Conservation (phyloP, 345 rosid species). For the Hibiscus trionum region DNA sequence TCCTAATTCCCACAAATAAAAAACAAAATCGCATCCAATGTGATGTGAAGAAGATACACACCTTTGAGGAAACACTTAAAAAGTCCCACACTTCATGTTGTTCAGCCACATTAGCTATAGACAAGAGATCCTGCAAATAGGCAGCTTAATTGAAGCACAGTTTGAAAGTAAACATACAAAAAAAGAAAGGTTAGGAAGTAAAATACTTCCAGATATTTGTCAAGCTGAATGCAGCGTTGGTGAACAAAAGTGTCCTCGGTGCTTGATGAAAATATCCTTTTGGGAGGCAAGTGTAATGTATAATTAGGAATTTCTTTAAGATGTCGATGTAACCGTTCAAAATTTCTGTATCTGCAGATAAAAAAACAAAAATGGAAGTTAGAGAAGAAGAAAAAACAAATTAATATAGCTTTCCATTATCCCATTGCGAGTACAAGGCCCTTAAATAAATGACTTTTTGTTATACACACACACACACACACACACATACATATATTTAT, state of each 20-base stretch:
- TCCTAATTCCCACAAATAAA: background rate
- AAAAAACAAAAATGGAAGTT: background rate
- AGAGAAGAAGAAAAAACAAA: conserved; percentile 6
- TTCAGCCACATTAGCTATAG: conserved; percentile 96
- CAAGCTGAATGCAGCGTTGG: conserved; percentile 97
- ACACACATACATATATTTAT: background rate
- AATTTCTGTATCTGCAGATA: conserved; percentile 81
- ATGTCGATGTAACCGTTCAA: conserved; percentile 83
- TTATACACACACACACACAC: too few species aligned
- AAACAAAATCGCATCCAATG: background rate
- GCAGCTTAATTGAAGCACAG: conserved; percentile 12
- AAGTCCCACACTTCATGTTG: conserved; percentile 99
- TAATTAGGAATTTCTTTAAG: conserved; percentile 97
- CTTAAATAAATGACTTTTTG: background rate
- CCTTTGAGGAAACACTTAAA: conserved; percentile 85
- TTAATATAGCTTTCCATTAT: conserved; percentile 2
- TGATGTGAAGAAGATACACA: conserved; percentile 23
- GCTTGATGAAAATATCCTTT: conserved; percentile 97
- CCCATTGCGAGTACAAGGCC: conserved; percentile 1
- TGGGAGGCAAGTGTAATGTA: conserved; percentile 93
- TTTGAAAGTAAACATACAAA: conserved; percentile 11
- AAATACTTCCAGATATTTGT: conserved; percentile 78
- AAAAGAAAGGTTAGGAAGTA: conserved; percentile 11
- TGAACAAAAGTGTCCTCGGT: conserved; percentile 96
- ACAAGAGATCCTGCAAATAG: conserved; percentile 72